These are phyloP conservation scores for Phytopythium cucurbitacearum DNA, from an alignment of 352 stramenopile genomes.

Conservation along the genomic window DNA sequence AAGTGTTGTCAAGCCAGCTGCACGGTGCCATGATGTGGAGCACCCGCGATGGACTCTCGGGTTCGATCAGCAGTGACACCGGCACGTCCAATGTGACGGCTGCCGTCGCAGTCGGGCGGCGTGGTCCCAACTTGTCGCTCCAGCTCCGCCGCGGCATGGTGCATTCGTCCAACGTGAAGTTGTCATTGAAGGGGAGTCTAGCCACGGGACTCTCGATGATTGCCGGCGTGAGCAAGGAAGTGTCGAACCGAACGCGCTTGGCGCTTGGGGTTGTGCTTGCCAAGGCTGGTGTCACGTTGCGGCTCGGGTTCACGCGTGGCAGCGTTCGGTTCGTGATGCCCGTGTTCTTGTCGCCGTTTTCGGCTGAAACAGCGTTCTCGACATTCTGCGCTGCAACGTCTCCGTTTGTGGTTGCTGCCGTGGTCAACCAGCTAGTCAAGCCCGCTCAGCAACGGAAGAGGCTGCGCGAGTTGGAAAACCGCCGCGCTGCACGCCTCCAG, in stretches of 20 bases:
- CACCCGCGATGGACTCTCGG: conserved; percentile 71
- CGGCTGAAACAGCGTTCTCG: conserved; percentile 53
- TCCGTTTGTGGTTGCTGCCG: conserved; percentile 58
- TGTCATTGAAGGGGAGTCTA: conserved; percentile 50
- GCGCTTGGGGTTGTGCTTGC: conserved; percentile 57
- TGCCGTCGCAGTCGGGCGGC: conserved; percentile 37
- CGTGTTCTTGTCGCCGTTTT: conserved; percentile 79
- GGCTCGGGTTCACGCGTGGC: conserved; percentile 67
- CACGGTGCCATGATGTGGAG: conserved; percentile 81
- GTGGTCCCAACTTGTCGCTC: conserved; percentile 55
- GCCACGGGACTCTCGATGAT: conserved; percentile 42
- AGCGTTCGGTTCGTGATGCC: conserved; percentile 80
- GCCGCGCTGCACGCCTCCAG: conserved; percentile 41
- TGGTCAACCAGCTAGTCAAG: conserved; percentile 64
- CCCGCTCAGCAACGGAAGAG: conserved; percentile 58
- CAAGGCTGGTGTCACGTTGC: conserved; percentile 52
- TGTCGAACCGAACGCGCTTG: conserved; percentile 54
- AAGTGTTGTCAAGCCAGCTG: conserved; percentile 51
- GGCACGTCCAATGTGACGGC: conserved; percentile 30
- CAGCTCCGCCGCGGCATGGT: conserved; percentile 39
- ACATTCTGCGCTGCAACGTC: conserved; percentile 73
- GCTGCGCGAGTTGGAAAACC: conserved; percentile 39
- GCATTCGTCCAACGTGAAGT: conserved; percentile 36
- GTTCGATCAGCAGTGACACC: conserved; percentile 49
- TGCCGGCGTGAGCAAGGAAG: conserved; percentile 43